Base-by-base conservation (phyloP, 2,329 filamentous ascomycete genomes). In the Curvularia sp. region DNA sequence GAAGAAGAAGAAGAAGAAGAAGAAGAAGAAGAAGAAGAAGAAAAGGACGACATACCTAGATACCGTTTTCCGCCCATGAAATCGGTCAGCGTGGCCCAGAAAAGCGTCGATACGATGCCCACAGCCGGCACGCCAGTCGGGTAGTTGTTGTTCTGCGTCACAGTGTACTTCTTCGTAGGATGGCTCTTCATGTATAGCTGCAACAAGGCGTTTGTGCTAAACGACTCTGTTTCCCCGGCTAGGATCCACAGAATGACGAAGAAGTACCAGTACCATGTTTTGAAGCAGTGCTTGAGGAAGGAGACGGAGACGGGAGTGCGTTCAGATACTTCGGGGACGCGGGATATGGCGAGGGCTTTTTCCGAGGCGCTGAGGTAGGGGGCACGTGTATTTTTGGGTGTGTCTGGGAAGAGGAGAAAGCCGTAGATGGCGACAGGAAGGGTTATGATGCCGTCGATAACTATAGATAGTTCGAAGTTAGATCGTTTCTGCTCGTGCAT, bases 21-120 rank as follows among this genome's bases (percentile, higher is more conserved):
- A 18, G 5, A 51, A n/a, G 68, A 59, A 25, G 7, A 32, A n/a
- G 19, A 32, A 10, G 3, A 7, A 12, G 12, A 10, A n/a, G 45
- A 19, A 27, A 23, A 15, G 15, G 12, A 15, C 15, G 5, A 51
- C 58, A 21, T 59, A 72, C 70, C 87, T 0, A 90, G 79, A 58
- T 87, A 89, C 1, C 88, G 81, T 65, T 86, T 87, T 0, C 87
- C 87, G 9, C 82, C 81, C 27, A 87, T 74, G 53, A 86, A 85
- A 69, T 91, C 89, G 0, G 89, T 91, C 21, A 90, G 70, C 0
- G 87, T 87, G 0, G 88, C 87, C 85, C 87, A 91, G 76, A 90
- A 88, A 0, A 91, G 76, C 0, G 89, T 91, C 0, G 79, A 80
- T 0, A 81, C 60, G 5, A 83, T 85, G 0, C 83, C 83, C 1